A percentile compares a stretch with the other conserved stretches of the same genome.
phyloP scores from a whole-genome alignment of 331 rosid genomes.

The Phaseolus coccineus region DNA sequence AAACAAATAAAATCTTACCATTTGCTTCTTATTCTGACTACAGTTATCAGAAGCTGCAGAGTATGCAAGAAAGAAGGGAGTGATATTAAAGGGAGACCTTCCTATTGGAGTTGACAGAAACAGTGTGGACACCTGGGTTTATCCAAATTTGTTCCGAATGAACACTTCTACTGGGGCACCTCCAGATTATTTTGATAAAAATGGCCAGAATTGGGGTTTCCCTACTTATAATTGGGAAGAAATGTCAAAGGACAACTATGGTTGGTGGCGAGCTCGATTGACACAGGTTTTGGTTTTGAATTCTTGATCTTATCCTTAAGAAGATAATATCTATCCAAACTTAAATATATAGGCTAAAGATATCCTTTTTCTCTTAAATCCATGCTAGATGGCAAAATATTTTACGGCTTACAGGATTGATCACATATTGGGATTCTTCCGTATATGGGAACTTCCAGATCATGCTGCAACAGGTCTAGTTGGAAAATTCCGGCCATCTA shows the following conservation, averaged over 20 bases:
- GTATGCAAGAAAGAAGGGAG: conserved; percentile 89
- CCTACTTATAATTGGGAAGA: conserved; percentile 99
- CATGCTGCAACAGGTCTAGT: conserved; percentile 89
- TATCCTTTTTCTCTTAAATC: conserved; percentile 43
- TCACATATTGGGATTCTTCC: conserved; percentile 94
- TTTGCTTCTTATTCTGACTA: conserved; percentile 40
- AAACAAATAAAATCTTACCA: conserved; percentile 39
- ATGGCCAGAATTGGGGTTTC: conserved; percentile 99
- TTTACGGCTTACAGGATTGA: conserved; percentile 97
- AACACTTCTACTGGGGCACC: conserved; percentile 98
- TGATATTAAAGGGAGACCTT: conserved; percentile 93
- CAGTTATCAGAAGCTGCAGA: conserved; percentile 90
- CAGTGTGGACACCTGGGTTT: conserved; percentile 98
- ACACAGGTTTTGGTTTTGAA: conserved; percentile 74
- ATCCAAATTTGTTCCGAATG: conserved; percentile 93
- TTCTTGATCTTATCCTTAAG: conserved; percentile 15
- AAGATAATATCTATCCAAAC: conserved; percentile 34
- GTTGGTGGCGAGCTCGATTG: conserved; percentile 96
- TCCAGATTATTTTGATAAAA: conserved; percentile 98
- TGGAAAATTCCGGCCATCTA: conserved; percentile 97
- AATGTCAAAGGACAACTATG: conserved; percentile 94
- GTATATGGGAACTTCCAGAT: conserved; percentile 99
- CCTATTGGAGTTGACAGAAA: conserved; percentile 97
- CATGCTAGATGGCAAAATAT: conserved; percentile 89
- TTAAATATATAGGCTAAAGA: conserved; percentile 38